These are phyloP conservation scores for Cladophialophora chaetospira DNA, from an alignment of 2,329 filamentous ascomycete genomes.

Conservation along the genomic window DNA sequence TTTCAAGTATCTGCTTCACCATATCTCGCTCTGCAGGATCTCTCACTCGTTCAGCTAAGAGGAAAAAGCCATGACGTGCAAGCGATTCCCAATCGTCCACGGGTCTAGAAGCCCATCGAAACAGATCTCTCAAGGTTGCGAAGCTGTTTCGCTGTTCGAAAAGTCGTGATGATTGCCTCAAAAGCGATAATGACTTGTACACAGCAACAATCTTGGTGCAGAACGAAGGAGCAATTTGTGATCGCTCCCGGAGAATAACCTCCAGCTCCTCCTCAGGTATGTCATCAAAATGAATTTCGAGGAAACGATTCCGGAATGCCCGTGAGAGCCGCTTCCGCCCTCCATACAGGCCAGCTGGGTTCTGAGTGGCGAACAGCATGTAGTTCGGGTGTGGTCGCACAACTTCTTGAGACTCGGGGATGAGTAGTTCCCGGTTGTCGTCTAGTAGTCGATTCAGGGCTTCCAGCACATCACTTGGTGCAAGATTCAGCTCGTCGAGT, in stretches of 20 bases:
- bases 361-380: conserved; percentile 97
- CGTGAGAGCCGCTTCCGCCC: conserved; percentile 90
- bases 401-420: conserved; percentile 94
- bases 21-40: conserved; percentile 81
- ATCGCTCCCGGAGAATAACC: conserved; percentile 84
- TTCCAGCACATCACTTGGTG: conserved; percentile 94
- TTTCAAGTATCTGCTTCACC: conserved; percentile 86
- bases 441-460: conserved; percentile 93
- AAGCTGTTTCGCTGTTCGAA: conserved; percentile 99
- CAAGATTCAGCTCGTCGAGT: conserved; percentile 93
- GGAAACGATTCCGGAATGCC: conserved; percentile 93
- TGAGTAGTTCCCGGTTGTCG: conserved; percentile 91
- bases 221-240: conserved; percentile 86
- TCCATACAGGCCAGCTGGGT: conserved; percentile 92
- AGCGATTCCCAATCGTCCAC: conserved; percentile 86
- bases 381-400: conserved; percentile 92
- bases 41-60: conserved; percentile 91
- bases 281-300: conserved; percentile 97
- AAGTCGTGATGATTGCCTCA: conserved; percentile 84
- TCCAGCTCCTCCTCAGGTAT: conserved; percentile 94
- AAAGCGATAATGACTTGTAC: conserved; percentile 85
- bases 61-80: conserved; percentile 91
- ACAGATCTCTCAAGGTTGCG: conserved; percentile 91
- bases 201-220: conserved; percentile 88
- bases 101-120: conserved; percentile 86